Base-by-base conservation (phyloP, 2,329 filamentous ascomycete genomes). In the Septoria petroselini region DNA sequence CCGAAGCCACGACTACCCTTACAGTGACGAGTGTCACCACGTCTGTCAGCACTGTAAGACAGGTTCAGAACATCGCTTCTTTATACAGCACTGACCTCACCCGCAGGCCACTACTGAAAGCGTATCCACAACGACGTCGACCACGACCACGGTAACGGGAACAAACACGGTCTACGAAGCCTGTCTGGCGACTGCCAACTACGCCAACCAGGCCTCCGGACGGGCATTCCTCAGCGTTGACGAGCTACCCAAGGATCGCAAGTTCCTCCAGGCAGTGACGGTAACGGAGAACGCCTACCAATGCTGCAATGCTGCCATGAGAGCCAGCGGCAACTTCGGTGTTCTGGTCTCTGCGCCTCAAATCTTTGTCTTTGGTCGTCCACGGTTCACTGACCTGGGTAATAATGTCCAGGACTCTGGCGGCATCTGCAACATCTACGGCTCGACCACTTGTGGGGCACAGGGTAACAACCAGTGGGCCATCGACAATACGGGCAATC, bases 241-340 rank as follows among this genome's bases (percentile, higher is more conserved):
- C 3, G 35, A 39, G 2, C 17, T 39, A n/a, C 35, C 35, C 8
- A 18, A 39, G 6, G 35, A 18, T 12, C 35, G 35, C 11, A 11
- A 7, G 3, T 3, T 14, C 1, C 35, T 39, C 35, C 8, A 39
- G 21, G 35, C 35, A 14, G 21, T 18, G 8, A 39, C 37, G 3
- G 37, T 39, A 7, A 39, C 19, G 23, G 37, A 39, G 8, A 39
- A 39, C 18, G 37, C 37, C 3, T 39, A 39, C 19, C 37, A 39
- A 25, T 39, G 37, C 37, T 39, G 37, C 18, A 39, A 39, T 23
- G 19, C 37, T 3, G 37, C 37, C 37, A 39, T 39, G 37, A 2
- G 19, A 12, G 37, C 37, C 3, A 15, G 37, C n/a, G 37, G 37
- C 2, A 39, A 39, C 18, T 1, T 21, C 5, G 37, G 37, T 19